Evolutionary conservation across 2,329 filamentous ascomycete genomes (phyloP), one percentile per base, ranked within the genome.

Genomic region (Fusarium incarnatum): DNA sequence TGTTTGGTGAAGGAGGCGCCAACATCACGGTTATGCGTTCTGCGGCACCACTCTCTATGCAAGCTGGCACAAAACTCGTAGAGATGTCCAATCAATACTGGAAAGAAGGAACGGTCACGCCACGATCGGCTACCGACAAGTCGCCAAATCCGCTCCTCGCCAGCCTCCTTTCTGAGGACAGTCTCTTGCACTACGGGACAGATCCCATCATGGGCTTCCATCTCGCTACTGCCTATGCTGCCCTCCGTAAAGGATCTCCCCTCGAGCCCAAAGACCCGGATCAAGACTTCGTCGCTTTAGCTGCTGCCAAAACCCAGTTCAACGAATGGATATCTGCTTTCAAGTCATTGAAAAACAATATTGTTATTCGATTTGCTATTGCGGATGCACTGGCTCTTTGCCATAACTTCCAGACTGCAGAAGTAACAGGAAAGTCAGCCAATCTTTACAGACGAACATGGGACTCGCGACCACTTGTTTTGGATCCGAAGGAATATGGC

Each of bases 121-220:
- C 72, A 11, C 57, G 53, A 13, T 37, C 54, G 13, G 45, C 54
- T 6, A 46, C 50, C 15, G 57, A 64, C 18, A 67, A 71, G 22
- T 53, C 74, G 3, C 78, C 79, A n/a, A 87, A 87, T 67, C 86
- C 88, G 41, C 74, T 84, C 41, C 82, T 85, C 56, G 77, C 80
- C 4, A 25, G 71, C 64, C n/a, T 79, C 0, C 60, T 83, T 5
- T 80, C 79, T 0, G 64, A 75, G 6, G 64, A 75, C n/a, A 77
- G 78, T 3, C 65, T 78, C 4, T 76, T 89, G 28, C 83, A 86
- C 61, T 84, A 85, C 71, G 81, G 78, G 7, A 81, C 81, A 6
- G 80, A 89, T 62, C 88, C 88, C 1, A 65, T 88, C 1, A 71
- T 84, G 8, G 84, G 87, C 2, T 91, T 86, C 60, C 88, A 90